Conservation (phyloP, 1,139 yeast species). For the Groenewaldozyma auringiensis region DNA sequence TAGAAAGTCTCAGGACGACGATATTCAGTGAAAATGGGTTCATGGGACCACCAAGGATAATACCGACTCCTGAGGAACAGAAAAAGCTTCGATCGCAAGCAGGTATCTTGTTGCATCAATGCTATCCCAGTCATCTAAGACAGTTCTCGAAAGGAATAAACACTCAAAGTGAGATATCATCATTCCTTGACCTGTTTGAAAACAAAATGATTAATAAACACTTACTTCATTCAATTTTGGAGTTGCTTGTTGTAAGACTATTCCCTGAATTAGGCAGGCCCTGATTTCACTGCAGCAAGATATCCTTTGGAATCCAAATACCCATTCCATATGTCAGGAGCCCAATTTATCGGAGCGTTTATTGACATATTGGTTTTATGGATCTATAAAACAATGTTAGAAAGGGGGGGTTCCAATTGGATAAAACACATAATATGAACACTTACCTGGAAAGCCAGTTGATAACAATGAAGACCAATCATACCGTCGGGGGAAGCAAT, state of each 20-base stretch:
- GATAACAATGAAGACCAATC: conserved; percentile 13
- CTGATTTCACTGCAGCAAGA: neutral
- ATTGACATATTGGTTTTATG: conserved; percentile 2
- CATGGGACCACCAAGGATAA: conserved; percentile 37
- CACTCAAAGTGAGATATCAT: conserved; percentile 26
- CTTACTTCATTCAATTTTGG: conserved; percentile 35
- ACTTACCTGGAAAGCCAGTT: conserved; percentile 10
- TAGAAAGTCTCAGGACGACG: conserved; percentile 28
- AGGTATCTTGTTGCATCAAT: conserved; percentile 11
- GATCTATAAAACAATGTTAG: conserved; percentile 4
- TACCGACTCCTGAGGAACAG: conserved; percentile 26
- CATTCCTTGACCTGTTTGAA: conserved; percentile 32
- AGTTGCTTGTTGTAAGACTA: conserved; percentile 31
- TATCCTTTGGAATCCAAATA: conserved; percentile 9
- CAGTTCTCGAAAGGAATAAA: conserved; percentile 21
- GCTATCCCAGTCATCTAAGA: conserved; percentile 9
- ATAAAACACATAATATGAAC: no score
- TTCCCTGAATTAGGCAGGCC: conserved; percentile 34
- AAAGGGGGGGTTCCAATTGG: neutral
- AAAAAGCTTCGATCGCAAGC: conserved; percentile 17
- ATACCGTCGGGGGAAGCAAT: conserved; percentile 8
- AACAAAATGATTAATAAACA: conserved; percentile 37
- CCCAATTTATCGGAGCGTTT: conserved; percentile 12
- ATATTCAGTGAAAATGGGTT: conserved; percentile 35
- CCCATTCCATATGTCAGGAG: conserved; percentile 9